Evolutionary conservation across 1,284 basidiomycete species (phyloP).

Genomic region (Sanghuangporus weigelae): DNA sequence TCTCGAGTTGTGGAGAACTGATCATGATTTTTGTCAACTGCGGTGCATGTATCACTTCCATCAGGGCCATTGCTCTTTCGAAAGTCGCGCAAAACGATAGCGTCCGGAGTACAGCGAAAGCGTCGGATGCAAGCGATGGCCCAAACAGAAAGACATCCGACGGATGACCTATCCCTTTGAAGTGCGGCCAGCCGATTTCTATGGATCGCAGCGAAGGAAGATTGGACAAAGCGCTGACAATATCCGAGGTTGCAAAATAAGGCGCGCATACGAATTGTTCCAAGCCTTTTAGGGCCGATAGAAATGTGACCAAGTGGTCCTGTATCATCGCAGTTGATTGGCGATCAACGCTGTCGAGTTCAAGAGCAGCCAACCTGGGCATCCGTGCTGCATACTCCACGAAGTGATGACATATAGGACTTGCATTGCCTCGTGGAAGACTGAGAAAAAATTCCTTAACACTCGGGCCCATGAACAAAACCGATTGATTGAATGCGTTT

Average conservation of each 20-base stretch:
- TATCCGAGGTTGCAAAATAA: constrained; percentile 41
- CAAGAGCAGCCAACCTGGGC: neutral
- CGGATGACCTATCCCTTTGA: constrained; percentile 38
- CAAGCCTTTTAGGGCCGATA: constrained; percentile 35
- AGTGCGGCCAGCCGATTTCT: constrained; percentile 28
- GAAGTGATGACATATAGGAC: too few relatives aligned
- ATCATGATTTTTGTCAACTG: constrained; percentile 46
- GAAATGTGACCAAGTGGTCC: neutral
- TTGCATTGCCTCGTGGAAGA: too few relatives aligned
- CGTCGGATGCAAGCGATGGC: constrained; percentile 39
- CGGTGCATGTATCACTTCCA: constrained; percentile 40
- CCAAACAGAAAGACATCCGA: constrained; percentile 38
- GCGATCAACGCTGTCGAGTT: neutral
- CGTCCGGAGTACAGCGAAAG: constrained; percentile 51
- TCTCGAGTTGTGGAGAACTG: constrained; percentile 39
- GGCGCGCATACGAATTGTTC: constrained; percentile 45
- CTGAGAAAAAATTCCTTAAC: too few relatives aligned
- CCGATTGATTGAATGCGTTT: too few relatives aligned
- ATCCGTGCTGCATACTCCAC: neutral
- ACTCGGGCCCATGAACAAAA: too few relatives aligned
- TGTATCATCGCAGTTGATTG: neutral
- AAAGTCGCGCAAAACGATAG: constrained; percentile 42
- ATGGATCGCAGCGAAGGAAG: constrained; percentile 50
- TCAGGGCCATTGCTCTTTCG: constrained; percentile 40
- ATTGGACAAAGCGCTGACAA: constrained; percentile 43